Evolutionary conservation across 2,329 filamentous ascomycete species (phyloP), one percentile per base, ranked within the genome.

Genomic region (Sclerotinia nivalis): DNA sequence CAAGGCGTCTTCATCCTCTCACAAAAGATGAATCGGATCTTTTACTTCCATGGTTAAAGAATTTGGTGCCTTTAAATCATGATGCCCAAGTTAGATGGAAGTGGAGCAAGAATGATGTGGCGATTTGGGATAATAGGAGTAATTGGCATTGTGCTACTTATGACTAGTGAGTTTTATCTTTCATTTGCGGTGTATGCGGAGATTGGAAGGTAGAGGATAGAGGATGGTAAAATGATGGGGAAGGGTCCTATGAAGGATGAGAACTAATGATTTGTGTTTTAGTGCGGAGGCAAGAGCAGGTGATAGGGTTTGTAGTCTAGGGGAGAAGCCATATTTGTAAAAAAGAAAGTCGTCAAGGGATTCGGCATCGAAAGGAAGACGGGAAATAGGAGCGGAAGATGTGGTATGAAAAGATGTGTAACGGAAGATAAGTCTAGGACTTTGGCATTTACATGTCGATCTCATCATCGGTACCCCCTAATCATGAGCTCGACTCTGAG

Each of bases 61-160:
- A 82, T 70, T 74, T 86, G 15, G 80, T 85, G 15, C 81, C 82
- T 8, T 80, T 86, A 75, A 88, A 88, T 74, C 85, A 88, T 71
- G 86, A 88, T 74, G 80, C 83, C 0, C 86, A 88, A 74, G 85
- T 88, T 12, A 80, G 86, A 5, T 87, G 84, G 74, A 80, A 81
- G 66, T 87, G 85, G 85, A 80, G 79, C 67, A 80, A 82, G 75
- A 85, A 86, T 69, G 84, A 87, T 73, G 75, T 84, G 6, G 85
- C 87, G 1, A 88, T 91, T 72, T 91, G 89, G 89, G 89, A 91
- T 75, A 91, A 91, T 45, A 60, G 70, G 22, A 66, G 67, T 43
- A 71, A 59, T 60, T 71, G 55, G 52, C 60, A 70, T 66, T 61
- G 60, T 49, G 68, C 68, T 22, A 71, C 67, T n/a, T 71, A 71